Base-by-base conservation (phyloP, 768 basidiomycete species). In the Rhizopogon vulgaris region DNA sequence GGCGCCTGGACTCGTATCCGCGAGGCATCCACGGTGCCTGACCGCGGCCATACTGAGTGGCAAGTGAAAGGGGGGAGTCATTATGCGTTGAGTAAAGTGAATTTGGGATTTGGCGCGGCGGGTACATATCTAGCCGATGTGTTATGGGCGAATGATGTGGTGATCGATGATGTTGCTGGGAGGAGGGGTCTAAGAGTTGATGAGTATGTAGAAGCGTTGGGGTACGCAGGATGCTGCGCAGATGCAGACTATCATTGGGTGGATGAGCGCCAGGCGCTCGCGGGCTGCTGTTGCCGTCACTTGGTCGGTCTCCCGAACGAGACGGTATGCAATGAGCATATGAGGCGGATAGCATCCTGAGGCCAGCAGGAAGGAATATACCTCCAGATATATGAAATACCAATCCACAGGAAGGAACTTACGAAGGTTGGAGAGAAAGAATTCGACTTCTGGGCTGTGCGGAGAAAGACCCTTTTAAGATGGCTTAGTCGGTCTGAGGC, bases 41-140 rank as follows among this genome's bases (percentile, higher is more conserved):
- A 34, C 45, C 34, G 17, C 34, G 45, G 36, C 32, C 53, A 45
- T 60, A 42, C 61, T 62, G 7, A 36, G 47, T 41, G 52, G 60
- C 38, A 60, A 58, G 40, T 57, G 55, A 39, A 55, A 53, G 39
- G 60, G 58, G 25, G 57, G 66, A 0, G 66, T 64, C 45, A 24
- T 46, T 34, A 32, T 46, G 34, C 4, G 45, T 15, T 11, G 51
- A 61, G 60, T 12, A 57, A 55, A 10, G 58, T 65, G n/a, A 60
- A 54, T 28, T 62, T 54, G 25, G 63, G 57, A n/a, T 56, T 52
- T 39, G 52, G 46, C 4, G 27, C 15, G 25, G 56, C 32, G 6
- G 52, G 46, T 18, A 56, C 1, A 30, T 54, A 48, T 28, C 42
- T 51, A 42, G 38, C 52, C 40, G 53, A 63, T 30, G 54, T 38